Percentiles rank a stretch among this genome's conserved stretches.
Conservation (phyloP, 768 basidiomycete species). For the Daedaleopsis nitida region DNA sequence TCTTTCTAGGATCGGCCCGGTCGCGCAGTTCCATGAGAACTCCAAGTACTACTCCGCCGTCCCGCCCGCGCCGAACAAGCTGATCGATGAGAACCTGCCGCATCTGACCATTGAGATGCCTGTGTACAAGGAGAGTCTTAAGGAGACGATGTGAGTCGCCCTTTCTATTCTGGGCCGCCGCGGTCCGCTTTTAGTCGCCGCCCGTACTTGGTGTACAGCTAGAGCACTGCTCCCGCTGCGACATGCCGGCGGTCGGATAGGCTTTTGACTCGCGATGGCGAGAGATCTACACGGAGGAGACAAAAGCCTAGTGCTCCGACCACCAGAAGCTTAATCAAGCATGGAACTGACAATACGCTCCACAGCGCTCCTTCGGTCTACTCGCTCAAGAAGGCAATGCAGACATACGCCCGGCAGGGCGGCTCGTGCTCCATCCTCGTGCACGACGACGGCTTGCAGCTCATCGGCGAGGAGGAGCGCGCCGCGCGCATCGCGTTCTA, state of each 20-base stretch:
- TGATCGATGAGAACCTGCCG: slow-evolving; percentile 64
- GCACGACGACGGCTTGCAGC: slow-evolving; percentile 83
- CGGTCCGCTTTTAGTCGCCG: background rate
- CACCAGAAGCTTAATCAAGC: too few relatives aligned
- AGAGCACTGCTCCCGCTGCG: background rate
- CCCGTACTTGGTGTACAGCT: background rate
- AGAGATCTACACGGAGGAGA: background rate
- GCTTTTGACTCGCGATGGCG: slow-evolving; percentile 3
- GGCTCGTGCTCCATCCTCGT: slow-evolving; percentile 79
- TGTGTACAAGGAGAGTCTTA: slow-evolving; percentile 85
- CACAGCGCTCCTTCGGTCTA: slow-evolving; percentile 70
- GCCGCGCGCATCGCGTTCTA: slow-evolving; percentile 74
- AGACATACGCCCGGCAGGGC: slow-evolving; percentile 90
- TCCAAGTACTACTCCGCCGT: slow-evolving; percentile 80
- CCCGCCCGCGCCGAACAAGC: slow-evolving; percentile 60
- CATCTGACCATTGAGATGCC: slow-evolving; percentile 84
- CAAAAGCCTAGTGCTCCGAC: too few relatives aligned
- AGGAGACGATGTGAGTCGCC: slow-evolving; percentile 73
- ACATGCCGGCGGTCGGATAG: background rate
- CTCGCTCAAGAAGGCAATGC: slow-evolving; percentile 84
- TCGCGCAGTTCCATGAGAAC: slow-evolving; percentile 85
- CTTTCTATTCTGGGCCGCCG: slow-evolving; percentile 1
- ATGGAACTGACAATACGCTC: background rate
- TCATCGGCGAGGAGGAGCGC: slow-evolving; percentile 61
- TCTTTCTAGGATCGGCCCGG: slow-evolving; percentile 65